Evolutionary conservation across 345 rosid genomes (phyloP).

Genomic region (Rhodamnia rubescens): DNA sequence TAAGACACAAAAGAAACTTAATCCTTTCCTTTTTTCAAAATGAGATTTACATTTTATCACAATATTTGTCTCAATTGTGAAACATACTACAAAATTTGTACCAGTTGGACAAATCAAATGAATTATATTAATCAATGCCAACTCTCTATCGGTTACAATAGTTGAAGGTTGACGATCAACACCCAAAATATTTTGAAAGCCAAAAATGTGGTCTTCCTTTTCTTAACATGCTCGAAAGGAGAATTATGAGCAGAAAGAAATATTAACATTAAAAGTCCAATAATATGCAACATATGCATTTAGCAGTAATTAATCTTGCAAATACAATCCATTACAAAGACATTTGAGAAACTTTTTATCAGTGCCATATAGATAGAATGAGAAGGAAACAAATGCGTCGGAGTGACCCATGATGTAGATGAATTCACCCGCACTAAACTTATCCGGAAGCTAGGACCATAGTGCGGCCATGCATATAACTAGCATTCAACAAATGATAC

Average conservation of each 20-base stretch:
- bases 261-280: too few relatives aligned
- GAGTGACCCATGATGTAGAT: neutral
- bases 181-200: neutral
- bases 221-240: neutral
- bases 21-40: too few relatives aligned
- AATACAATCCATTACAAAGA: neutral
- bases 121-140: too few relatives aligned
- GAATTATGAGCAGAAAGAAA: neutral
- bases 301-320: too few relatives aligned
- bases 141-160: too few relatives aligned
- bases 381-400: neutral
- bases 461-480: neutral
- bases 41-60: too few relatives aligned
- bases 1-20: neutral
- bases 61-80: too few relatives aligned
- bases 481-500: too few relatives aligned
- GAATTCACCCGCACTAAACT: neutral
- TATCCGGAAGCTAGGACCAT: neutral
- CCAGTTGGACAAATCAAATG: too few relatives aligned
- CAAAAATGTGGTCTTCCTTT: neutral
- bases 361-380: neutral
- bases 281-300: too few relatives aligned
- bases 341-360: neutral
- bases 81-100: too few relatives aligned
- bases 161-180: neutral